phyloP scores from a whole-genome alignment of 345 rosid species.

The Ricinus communis region DNA sequence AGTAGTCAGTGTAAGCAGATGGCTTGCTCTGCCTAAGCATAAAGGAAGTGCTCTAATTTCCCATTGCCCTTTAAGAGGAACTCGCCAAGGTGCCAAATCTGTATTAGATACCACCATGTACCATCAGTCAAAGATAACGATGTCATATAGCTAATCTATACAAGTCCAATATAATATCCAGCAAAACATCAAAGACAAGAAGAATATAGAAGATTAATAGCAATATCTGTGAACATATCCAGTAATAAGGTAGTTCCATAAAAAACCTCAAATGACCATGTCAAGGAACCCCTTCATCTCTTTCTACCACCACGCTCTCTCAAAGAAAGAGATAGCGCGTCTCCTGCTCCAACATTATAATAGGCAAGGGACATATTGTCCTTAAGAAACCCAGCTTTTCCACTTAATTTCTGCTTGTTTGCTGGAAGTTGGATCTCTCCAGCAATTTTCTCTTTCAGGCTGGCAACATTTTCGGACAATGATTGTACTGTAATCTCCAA shows the following conservation, averaged over 20 bases:
- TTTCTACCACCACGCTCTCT: slow-evolving; percentile 91
- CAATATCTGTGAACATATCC: background rate
- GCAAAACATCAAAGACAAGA: slow-evolving; percentile 5
- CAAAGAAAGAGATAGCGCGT: slow-evolving; percentile 55
- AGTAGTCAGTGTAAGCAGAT: background rate
- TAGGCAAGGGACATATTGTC: slow-evolving; percentile 85
- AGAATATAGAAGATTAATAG: background rate
- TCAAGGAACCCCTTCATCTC: slow-evolving; percentile 46
- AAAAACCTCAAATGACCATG: slow-evolving; percentile 22
- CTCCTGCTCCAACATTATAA: slow-evolving; percentile 74
- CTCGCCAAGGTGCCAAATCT: slow-evolving; percentile 32
- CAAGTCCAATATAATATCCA: slow-evolving; percentile 23
- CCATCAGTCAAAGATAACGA: slow-evolving; percentile 26
- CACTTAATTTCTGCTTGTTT: slow-evolving; percentile 87
- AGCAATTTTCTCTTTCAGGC: slow-evolving; percentile 90
- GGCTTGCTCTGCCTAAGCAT: slow-evolving; percentile 20
- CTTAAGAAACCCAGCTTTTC: slow-evolving; percentile 84
- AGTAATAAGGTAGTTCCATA: slow-evolving; percentile 7
- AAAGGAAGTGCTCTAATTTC: slow-evolving; percentile 17
- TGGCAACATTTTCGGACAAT: slow-evolving; percentile 68
- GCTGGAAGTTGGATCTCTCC: slow-evolving; percentile 83
- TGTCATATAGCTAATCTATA: slow-evolving; percentile 15
- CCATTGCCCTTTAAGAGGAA: slow-evolving; percentile 10
- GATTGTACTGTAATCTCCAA: slow-evolving; percentile 74
- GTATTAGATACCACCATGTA: slow-evolving; percentile 28